phyloP scores from a whole-genome alignment of 2,329 filamentous ascomycete genomes.

The Xylariaceae sp. region DNA sequence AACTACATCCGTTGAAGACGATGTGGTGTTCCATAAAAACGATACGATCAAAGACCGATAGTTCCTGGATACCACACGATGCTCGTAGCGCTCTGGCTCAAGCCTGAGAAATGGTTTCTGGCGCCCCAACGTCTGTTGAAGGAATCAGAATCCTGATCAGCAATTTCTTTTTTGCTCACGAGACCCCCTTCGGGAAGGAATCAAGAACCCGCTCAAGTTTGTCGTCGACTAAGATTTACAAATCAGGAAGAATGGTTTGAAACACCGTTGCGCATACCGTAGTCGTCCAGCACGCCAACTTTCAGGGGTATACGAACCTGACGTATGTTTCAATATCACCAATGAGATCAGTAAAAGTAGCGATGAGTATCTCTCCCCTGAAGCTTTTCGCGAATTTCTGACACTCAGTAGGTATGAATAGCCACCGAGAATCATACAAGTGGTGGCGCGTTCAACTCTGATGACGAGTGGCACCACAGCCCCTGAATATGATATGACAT shows the following conservation, averaged over 20 bases:
- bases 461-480: conserved; percentile 7
- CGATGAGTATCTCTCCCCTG: conserved; percentile 8
- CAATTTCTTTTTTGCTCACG: not conserved
- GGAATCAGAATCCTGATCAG: conserved; percentile 1
- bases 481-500: conserved; percentile 7
- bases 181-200: not conserved
- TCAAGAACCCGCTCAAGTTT: conserved; percentile 1
- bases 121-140: conserved; percentile 13
- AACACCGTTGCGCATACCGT: conserved; percentile 13
- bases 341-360: conserved; percentile 6
- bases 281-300: conserved; percentile 13
- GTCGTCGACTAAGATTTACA: not conserved
- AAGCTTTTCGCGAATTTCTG: conserved; percentile 8
- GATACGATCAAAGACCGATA: no score
- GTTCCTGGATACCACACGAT: no score
- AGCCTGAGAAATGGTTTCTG: conserved; percentile 15
- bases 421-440: conserved; percentile 4
- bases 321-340: conserved; percentile 13
- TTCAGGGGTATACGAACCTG: conserved; percentile 18
- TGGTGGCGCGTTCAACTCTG: conserved; percentile 8
- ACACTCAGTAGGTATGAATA: not conserved
- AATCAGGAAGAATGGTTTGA: conserved; percentile 10
- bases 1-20: not conserved
- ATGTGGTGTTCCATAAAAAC: not conserved
- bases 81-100: not conserved